Conservation (phyloP, 202 grass and related monocot species). For the Carex arenaria region DNA sequence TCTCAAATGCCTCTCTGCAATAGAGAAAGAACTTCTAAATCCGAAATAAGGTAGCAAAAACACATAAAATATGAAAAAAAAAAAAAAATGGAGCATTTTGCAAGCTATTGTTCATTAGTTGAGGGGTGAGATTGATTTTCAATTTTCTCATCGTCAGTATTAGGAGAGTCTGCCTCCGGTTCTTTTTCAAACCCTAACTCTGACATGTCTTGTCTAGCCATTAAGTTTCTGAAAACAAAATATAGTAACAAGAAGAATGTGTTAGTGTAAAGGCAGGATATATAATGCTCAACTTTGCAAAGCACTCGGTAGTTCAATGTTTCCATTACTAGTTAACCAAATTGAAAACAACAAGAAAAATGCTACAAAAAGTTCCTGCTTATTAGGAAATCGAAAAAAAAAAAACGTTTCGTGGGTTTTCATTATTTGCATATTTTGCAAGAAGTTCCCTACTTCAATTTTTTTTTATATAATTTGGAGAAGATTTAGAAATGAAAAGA, state of each 20-base stretch:
- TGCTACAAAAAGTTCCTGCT: not conserved
- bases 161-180: conserved; percentile 13
- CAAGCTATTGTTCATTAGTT: conserved; percentile 33
- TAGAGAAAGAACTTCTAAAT: not conserved
- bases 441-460: not conserved
- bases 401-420: not conserved
- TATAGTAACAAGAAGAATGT: not conserved
- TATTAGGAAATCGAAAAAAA: not conserved
- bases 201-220: conserved; percentile 86
- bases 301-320: not conserved
- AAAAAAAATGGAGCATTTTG: not conserved
- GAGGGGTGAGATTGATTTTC: conserved; percentile 9
- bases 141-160: conserved; percentile 24
- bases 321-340: not conserved
- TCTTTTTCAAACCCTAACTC: conserved; percentile 75
- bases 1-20: not conserved
- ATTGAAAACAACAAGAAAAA: not conserved
- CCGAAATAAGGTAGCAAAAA: not conserved
- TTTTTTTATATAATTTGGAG: not conserved
- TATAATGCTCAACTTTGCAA: not conserved
- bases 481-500: not conserved
- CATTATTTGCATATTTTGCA: not conserved
- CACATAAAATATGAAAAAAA: not conserved
- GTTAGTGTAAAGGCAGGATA: not conserved
- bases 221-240: conserved; percentile 62